Evolutionary conservation across 345 rosid species (phyloP).

Genomic region (Eucalyptus victrix): DNA sequence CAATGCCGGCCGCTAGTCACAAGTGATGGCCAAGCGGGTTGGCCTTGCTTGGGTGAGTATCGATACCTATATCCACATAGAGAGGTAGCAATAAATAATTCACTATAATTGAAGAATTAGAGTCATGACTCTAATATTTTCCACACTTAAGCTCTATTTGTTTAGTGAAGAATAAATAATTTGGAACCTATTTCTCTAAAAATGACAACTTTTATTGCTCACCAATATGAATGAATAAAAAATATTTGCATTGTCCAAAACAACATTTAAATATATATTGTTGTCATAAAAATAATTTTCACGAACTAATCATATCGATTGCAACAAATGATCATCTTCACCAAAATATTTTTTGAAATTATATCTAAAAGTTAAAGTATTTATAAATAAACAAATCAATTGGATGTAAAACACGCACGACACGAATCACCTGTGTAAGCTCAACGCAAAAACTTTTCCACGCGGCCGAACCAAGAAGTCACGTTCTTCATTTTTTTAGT

Average conservation of each 20-base stretch:
- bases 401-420: accelerated
- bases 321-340: accelerated
- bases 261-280: too few species aligned
- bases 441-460: too few species aligned
- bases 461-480: too few species aligned
- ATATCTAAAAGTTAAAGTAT: accelerated
- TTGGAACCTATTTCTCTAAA: too few species aligned
- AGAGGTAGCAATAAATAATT: accelerated
- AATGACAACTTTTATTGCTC: accelerated
- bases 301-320: accelerated
- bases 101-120: accelerated
- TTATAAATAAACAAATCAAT: too few species aligned
- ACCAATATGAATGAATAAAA: too few species aligned
- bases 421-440: too few species aligned
- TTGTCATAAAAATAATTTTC: too few species aligned
- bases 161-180: accelerated
- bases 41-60: too few species aligned
- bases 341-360: too few species aligned
- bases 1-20: accelerated
- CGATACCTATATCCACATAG: accelerated
- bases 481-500: too few species aligned
- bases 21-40: accelerated
- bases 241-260: too few species aligned
- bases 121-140: accelerated
- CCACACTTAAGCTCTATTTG: accelerated